Evolutionary conservation across 2,329 filamentous ascomycete genomes (phyloP).

Genomic region (Grosmannia serpens): DNA sequence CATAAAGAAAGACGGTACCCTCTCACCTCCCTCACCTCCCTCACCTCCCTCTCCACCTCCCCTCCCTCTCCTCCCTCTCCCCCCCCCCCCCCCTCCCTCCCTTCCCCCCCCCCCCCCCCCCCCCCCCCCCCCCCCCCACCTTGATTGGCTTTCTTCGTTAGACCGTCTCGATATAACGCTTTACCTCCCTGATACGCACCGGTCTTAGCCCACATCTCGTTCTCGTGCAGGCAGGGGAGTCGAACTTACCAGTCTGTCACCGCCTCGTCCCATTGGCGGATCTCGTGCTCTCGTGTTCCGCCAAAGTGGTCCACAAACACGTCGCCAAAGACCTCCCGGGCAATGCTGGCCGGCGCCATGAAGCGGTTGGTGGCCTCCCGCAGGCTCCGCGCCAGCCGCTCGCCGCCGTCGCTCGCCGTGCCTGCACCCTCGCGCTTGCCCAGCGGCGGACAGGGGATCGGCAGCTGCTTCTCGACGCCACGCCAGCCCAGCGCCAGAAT

Average conservation of each 20-base stretch:
- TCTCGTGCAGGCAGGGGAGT: background rate
- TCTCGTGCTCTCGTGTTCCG: slow-evolving; percentile 84
- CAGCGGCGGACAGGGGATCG: slow-evolving; percentile 70
- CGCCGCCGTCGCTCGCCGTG: slow-evolving; percentile 56
- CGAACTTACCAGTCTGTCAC: slow-evolving; percentile 84
- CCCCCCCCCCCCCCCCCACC: no score
- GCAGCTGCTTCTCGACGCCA: slow-evolving; percentile 83
- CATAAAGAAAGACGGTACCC: no score
- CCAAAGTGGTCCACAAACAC: slow-evolving; percentile 94
- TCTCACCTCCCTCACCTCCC: no score
- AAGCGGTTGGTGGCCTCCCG: slow-evolving; percentile 77
- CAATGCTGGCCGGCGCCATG: slow-evolving; percentile 65
- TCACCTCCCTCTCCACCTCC: no score
- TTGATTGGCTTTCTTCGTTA: no score
- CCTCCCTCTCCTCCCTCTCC: no score
- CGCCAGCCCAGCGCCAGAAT: slow-evolving; percentile 83
- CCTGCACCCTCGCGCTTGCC: slow-evolving; percentile 78
- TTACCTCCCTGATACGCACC: slow-evolving; percentile 49
- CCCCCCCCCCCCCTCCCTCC: no score
- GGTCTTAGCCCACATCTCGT: background rate
- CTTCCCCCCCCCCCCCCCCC: no score
- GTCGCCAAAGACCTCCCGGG: slow-evolving; percentile 88
- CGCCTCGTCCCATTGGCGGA: slow-evolving; percentile 84
- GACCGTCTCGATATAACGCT: slow-evolving; percentile 69
- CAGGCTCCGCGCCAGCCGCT: slow-evolving; percentile 70